These are phyloP conservation scores for Corymbia maculata DNA, from an alignment of 345 rosid genomes.

Conservation along the genomic window DNA sequence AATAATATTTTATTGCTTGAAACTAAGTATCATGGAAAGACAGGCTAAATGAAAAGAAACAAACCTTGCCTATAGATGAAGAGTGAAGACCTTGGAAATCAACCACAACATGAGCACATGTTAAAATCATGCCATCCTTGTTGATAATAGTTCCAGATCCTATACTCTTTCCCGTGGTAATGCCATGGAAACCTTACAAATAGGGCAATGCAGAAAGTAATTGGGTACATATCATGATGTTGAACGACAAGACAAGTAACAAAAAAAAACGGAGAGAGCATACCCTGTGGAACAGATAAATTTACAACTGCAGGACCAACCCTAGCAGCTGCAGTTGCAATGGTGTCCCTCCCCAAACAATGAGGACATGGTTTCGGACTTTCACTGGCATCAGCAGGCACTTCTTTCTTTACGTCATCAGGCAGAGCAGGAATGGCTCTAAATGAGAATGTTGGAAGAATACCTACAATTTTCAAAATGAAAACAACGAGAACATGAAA, in stretches of 20 bases:
- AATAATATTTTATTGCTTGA: not conserved
- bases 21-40: not conserved
- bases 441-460: constrained; percentile 15
- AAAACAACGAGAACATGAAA: not conserved
- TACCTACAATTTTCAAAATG: constrained; percentile 21
- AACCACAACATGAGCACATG: constrained; percentile 85
- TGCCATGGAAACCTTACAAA: constrained; percentile 39
- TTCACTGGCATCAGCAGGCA: constrained; percentile 22
- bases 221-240: not conserved
- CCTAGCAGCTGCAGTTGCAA: constrained; percentile 84
- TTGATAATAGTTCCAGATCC: constrained; percentile 92
- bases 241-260: not conserved
- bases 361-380: constrained; percentile 26
- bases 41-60: not conserved
- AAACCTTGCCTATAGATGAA: constrained; percentile 57
- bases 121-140: constrained; percentile 72
- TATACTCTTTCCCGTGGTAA: constrained; percentile 35
- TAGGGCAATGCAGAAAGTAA: not conserved
- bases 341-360: constrained; percentile 63
- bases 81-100: constrained; percentile 43
- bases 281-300: constrained; percentile 69
- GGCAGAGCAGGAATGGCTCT: constrained; percentile 34
- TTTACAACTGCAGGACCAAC: constrained; percentile 86
- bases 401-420: constrained; percentile 9
- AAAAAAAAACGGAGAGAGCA: not conserved